Conservation (phyloP, 75 land plant genomes). For the Sequoiadendron giganteum region DNA sequence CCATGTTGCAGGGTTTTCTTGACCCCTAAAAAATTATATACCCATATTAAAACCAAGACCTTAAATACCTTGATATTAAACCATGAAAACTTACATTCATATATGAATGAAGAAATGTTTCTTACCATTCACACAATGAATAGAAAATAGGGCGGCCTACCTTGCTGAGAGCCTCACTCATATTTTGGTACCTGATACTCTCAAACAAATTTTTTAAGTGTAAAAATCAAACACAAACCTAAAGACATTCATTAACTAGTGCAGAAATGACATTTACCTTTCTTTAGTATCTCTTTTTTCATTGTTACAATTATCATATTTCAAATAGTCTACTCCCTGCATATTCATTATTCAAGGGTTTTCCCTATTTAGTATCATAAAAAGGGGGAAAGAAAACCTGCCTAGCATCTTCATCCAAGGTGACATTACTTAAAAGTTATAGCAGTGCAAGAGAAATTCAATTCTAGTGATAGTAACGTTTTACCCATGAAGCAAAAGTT, state of each 20-base stretch:
- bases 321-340: constrained; percentile 88
- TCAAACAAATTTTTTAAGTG: constrained; percentile 23
- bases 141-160: constrained; percentile 74
- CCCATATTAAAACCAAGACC: not conserved
- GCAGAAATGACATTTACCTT: constrained; percentile 15
- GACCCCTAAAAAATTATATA: constrained; percentile 22
- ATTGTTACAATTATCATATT: constrained; percentile 84
- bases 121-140: constrained; percentile 87
- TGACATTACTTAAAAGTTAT: not conserved
- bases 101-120: not conserved
- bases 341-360: not conserved
- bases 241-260: no score
- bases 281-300: constrained; percentile 31
- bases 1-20: constrained; percentile 40
- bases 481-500: constrained; percentile 87
- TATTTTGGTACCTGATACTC: constrained; percentile 56
- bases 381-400: not conserved
- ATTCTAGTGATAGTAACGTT: not conserved
- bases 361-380: not conserved
- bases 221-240: not conserved
- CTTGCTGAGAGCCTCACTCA: constrained; percentile 67
- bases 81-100: not conserved
- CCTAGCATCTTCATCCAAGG: not conserved
- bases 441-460: no score
- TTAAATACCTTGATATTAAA: not conserved